Conservation (phyloP, 345 rosid species). For the Brassica carinata region DNA sequence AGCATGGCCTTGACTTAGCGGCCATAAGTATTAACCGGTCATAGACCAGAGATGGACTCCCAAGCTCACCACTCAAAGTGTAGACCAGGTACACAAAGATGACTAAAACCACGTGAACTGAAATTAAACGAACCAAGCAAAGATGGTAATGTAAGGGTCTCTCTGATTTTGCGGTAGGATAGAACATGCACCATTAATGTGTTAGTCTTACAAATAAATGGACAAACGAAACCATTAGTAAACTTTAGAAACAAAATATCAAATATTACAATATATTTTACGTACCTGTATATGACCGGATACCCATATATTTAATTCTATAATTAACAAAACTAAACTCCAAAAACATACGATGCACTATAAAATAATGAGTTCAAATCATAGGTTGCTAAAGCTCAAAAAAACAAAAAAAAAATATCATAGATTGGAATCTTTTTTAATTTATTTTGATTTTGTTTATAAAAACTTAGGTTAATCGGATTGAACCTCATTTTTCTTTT, state of each 20-base stretch:
- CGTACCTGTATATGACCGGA: not conserved
- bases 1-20: slow-evolving; percentile 67
- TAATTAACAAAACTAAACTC: not conserved
- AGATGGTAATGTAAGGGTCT: not conserved
- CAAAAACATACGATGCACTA: not conserved
- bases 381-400: not conserved
- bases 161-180: not conserved
- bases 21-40: slow-evolving; percentile 54
- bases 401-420: too few relatives aligned
- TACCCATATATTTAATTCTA: not conserved
- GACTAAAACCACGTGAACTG: slow-evolving; percentile 85
- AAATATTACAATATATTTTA: not conserved
- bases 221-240: not conserved
- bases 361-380: not conserved
- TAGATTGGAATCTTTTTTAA: too few relatives aligned
- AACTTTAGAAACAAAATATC: not conserved
- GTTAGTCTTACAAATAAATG: not conserved
- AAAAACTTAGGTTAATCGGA: not conserved
- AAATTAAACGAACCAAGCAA: slow-evolving; percentile 8
- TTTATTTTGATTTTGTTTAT: not conserved
- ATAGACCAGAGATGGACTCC: slow-evolving; percentile 70
- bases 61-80: slow-evolving; percentile 74
- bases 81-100: slow-evolving; percentile 84
- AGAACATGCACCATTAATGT: not conserved
- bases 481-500: not conserved